Base-by-base conservation (phyloP, 805 yeast species). In the Hanseniaspora occidentalis region DNA sequence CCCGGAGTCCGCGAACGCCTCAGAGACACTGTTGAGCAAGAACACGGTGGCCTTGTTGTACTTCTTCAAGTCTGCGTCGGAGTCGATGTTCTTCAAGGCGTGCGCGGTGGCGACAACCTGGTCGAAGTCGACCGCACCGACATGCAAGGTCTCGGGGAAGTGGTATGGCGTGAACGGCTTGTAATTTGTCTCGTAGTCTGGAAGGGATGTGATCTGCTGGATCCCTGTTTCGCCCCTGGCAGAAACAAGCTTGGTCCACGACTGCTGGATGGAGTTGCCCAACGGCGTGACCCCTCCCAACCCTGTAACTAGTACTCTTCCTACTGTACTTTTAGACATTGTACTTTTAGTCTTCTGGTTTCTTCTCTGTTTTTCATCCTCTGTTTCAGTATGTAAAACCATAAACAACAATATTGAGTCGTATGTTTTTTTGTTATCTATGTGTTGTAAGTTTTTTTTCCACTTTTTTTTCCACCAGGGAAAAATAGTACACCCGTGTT, bases 271-370 rank as follows among this genome's bases (percentile, higher is more conserved):
- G 1, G 86, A 88, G 5, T 76, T 75, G 0, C 96, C 97, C 3
- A 92, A 61, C 0, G 98, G 98, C 0, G 92, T 75, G 1, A 88
- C 73, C 21, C 83, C 61, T 0, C 97, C 97, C 6, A 92, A 55
- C 0, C 98, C 98, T 0, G 98, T 92, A 1, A 89, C 79, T 1
- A 89, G 96, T 0, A 89, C 95, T 58, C 95, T 63, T 43, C 65
- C n/a, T n/a, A n/a, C n/a, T n/a, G n/a, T n/a, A n/a, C n/a, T n/a
- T n/a, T n/a, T n/a, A n/a, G n/a, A n/a, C n/a, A n/a, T n/a, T n/a
- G n/a, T n/a, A n/a, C n/a, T n/a, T n/a, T 58, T 14, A 49, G 41
- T 43, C 11, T 25, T 25, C n/a, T 25, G 11, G 29, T 5, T 25
- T 25, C 14, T 4, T 25, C n/a, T 25, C 29, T 25, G 29, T 29